Conservation (phyloP, 495 filamentous ascomycete species). For the Lindgomyces ingoldianus region DNA sequence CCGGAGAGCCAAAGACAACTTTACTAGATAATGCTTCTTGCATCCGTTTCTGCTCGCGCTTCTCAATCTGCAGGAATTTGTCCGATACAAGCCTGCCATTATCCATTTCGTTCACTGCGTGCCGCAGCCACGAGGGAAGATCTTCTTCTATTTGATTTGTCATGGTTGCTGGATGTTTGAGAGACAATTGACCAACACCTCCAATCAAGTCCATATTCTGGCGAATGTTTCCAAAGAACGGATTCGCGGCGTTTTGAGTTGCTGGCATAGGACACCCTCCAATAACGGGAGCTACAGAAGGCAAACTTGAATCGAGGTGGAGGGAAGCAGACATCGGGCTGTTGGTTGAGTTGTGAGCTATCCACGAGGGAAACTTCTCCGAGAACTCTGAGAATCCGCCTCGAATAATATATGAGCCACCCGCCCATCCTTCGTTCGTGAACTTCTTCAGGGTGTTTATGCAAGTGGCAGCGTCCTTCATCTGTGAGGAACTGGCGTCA, state of each 20-base stretch:
- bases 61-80: slow-evolving; percentile 81
- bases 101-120: slow-evolving; percentile 64
- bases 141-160: slow-evolving; percentile 46
- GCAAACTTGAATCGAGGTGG: slow-evolving; percentile 46
- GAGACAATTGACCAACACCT: slow-evolving; percentile 85
- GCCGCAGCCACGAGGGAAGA: slow-evolving; percentile 76
- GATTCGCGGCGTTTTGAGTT: slow-evolving; percentile 67
- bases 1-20: slow-evolving; percentile 54
- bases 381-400: slow-evolving; percentile 57
- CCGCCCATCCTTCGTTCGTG: slow-evolving; percentile 76
- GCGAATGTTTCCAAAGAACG: slow-evolving; percentile 94
- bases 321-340: slow-evolving; percentile 43
- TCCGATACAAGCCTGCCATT: slow-evolving; percentile 79
- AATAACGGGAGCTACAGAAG: slow-evolving; percentile 70
- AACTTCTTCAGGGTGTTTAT: slow-evolving; percentile 93
- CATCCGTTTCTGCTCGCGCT: slow-evolving; percentile 86
- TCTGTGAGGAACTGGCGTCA: slow-evolving; percentile 71
- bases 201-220: slow-evolving; percentile 96
- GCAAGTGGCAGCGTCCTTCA: slow-evolving; percentile 74
- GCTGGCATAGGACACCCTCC: slow-evolving; percentile 85
- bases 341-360: slow-evolving; percentile 47
- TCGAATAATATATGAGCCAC: slow-evolving; percentile 68
- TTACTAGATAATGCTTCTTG: slow-evolving; percentile 75
- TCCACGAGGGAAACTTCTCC: slow-evolving; percentile 51
- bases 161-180: slow-evolving; percentile 66